These are phyloP conservation scores for Neospermospora avenae DNA, from an alignment of 2,329 filamentous ascomycete genomes.

Conservation along the genomic window DNA sequence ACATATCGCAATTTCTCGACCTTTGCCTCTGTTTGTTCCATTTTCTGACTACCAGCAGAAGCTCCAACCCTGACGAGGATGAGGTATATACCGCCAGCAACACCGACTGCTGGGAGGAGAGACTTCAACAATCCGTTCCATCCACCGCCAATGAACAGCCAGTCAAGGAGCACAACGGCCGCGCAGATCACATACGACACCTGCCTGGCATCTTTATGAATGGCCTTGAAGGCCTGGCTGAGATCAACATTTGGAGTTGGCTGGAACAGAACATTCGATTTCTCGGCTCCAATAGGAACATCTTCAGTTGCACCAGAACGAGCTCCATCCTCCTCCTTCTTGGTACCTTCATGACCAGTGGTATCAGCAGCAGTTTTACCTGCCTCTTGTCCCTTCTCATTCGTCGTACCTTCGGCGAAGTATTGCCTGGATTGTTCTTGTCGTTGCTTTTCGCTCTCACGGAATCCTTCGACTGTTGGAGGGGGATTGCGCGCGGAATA, in stretches of 20 bases:
- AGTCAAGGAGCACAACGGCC: constrained; percentile 17
- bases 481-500: constrained; percentile 27
- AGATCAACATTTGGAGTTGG: constrained; percentile 21
- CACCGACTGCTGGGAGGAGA: constrained; percentile 17
- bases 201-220: constrained; percentile 11
- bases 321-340: constrained; percentile 7
- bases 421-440: constrained; percentile 19
- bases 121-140: constrained; percentile 19
- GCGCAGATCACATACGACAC: constrained; percentile 18
- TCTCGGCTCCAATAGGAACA: constrained; percentile 24
- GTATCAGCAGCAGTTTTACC: constrained; percentile 3
- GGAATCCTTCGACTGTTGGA: constrained; percentile 26
- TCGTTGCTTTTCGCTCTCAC: constrained; percentile 11
- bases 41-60: not conserved
- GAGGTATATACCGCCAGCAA: constrained; percentile 17
- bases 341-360: constrained; percentile 1
- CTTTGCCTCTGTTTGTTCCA: constrained; percentile 13
- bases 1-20: constrained; percentile 20
- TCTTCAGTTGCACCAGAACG: constrained; percentile 21
- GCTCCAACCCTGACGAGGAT: constrained; percentile 14
- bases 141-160: constrained; percentile 23
- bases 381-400: not conserved
- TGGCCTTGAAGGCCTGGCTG: constrained; percentile 17
- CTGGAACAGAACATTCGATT: constrained; percentile 25
- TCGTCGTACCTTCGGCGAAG: constrained; percentile 14